Base-by-base conservation (phyloP, 345 rosid species). In the Euclidium syriacum region DNA sequence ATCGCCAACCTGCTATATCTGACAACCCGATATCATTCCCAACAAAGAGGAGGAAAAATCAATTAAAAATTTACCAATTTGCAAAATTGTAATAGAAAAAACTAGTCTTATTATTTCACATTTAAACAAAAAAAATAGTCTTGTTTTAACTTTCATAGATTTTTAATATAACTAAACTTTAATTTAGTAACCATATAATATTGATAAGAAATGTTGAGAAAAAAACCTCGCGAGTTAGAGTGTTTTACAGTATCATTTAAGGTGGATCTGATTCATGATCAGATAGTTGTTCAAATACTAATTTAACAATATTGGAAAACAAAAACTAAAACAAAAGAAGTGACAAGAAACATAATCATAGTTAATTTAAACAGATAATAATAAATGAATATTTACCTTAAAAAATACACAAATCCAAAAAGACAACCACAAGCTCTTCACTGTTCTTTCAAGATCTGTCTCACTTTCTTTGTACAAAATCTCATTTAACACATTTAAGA, bases 391-490 rank as follows among this genome's bases (percentile, higher is more conserved):
- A 49, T 3, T 51, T 60, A 42, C 61, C 67, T 51, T 59, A 23
- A 41, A 50, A n/a, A 15, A 50, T 1, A 42, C 49, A 52, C 17
- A 46, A 44, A 5, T 38, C 58, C 52, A 46, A 39, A 50, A 60
- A 44, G 56, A 56, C 34, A 53, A n/a, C 7, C 59, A 48, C 38
- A 54, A 47, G 29, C 23, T 56, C 39, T 63, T n/a, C 54, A 33
- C 60, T 63, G 65, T 49, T 71, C 58, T 63, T 40, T 49, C 65
- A 49, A 56, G 65, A 38, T 40, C 50, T 49, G 70, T 64, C 65
- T 71, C 52, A 6, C 64, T 64, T 64, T 71, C 23, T 64, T 48
- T 58, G 75, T 71, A 55, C 65, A 56, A 41, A 40, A 64, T 71
- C 54, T 48, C 73, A 42, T 11, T 42, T 41, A 42, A 42, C 51